A percentile compares a stretch with the other conserved stretches of the same genome.
Conservation (phyloP, 371 early-diverging fungal genomes). For the Mortierella sp. region DNA sequence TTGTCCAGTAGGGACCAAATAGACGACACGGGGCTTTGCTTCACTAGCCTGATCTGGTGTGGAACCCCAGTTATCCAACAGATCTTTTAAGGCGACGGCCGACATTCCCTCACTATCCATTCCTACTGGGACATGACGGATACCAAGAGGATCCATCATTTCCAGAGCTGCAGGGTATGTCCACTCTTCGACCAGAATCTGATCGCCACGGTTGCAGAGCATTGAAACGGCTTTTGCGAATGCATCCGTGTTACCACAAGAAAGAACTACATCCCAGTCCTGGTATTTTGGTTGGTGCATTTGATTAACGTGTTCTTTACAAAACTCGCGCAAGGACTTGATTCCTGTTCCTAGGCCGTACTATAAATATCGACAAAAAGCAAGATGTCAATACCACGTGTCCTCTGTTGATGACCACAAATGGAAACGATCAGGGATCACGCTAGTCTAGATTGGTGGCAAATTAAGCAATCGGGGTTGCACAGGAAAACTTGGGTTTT, state of each 20-base stretch:
- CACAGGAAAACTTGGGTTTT: no score
- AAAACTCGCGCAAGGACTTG: conserved; percentile 43
- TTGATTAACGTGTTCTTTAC: conserved; percentile 49
- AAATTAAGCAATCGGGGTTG: no score
- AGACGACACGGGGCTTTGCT: conserved; percentile 64
- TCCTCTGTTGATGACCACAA: not conserved
- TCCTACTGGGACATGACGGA: conserved; percentile 61
- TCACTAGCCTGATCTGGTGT: conserved; percentile 29
- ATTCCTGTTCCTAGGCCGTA: conserved; percentile 46
- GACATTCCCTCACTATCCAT: conserved; percentile 73
- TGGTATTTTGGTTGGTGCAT: conserved; percentile 69
- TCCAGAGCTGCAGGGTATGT: conserved; percentile 83
- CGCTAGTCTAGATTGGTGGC: not conserved
- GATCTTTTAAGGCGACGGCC: conserved; percentile 61
- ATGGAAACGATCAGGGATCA: not conserved
- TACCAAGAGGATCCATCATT: conserved; percentile 71
- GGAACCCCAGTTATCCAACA: conserved; percentile 58
- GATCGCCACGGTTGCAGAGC: conserved; percentile 69
- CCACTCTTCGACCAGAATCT: conserved; percentile 79
- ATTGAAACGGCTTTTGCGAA: conserved; percentile 70
- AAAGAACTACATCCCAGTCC: conserved; percentile 69
- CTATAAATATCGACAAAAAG: conserved; percentile 6
- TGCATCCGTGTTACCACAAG: conserved; percentile 73
- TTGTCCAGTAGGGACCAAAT: conserved; percentile 78
- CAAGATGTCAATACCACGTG: not conserved